Evolutionary conservation across 805 yeast species (phyloP).

Genomic region (Candida gorgasii): DNA sequence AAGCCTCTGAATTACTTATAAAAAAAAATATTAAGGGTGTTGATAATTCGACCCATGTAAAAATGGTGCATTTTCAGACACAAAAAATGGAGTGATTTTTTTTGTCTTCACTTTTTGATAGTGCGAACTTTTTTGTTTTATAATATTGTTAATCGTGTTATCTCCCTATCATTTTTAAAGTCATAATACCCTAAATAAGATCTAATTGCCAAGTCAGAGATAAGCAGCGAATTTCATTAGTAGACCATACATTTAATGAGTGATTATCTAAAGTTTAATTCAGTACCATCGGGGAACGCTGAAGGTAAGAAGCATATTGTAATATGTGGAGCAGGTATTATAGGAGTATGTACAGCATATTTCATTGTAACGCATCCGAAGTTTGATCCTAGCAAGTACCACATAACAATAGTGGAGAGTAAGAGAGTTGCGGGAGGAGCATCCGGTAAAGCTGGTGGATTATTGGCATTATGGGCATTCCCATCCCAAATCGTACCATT

Average conservation of each 20-base stretch:
- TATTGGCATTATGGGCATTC: slow-evolving; percentile 93
- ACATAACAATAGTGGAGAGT: slow-evolving; percentile 83
- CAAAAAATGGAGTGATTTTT: slow-evolving; percentile 81
- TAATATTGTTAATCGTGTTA: neutral
- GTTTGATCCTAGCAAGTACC: slow-evolving; percentile 69
- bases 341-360: slow-evolving; percentile 94
- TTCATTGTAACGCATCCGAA: slow-evolving; percentile 81
- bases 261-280: slow-evolving; percentile 32
- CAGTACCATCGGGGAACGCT: slow-evolving; percentile 49
- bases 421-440: slow-evolving; percentile 97
- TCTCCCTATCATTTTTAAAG: neutral
- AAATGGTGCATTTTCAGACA: slow-evolving; percentile 8
- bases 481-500: slow-evolving; percentile 92
- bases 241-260: slow-evolving; percentile 19
- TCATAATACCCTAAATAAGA: neutral
- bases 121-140: slow-evolving; percentile 3
- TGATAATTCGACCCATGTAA: neutral
- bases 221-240: too few relatives aligned
- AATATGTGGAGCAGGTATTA: slow-evolving; percentile 93
- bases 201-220: too few relatives aligned
- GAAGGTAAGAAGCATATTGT: slow-evolving; percentile 73
- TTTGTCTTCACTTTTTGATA: slow-evolving; percentile 57
- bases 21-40: too few relatives aligned
- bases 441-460: slow-evolving; percentile 95
- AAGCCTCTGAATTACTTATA: too few relatives aligned